These are phyloP conservation scores for Blastomyces emzantsi DNA, from an alignment of 2,329 filamentous ascomycete genomes.

Conservation along the genomic window DNA sequence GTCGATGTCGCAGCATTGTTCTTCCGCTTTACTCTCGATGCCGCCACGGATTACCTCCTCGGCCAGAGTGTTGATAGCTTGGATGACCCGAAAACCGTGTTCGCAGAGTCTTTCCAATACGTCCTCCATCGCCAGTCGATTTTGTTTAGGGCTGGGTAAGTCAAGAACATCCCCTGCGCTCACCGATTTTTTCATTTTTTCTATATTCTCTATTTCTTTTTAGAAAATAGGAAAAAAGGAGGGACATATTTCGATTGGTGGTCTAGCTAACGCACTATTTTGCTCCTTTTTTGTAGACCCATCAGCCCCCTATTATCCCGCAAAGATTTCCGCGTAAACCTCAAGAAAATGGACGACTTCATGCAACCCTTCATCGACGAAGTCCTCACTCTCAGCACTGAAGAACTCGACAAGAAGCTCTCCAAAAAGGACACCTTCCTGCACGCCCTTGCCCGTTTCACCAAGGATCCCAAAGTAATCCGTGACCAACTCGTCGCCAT, in stretches of 20 bases:
- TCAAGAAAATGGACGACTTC: slow-evolving; percentile 65
- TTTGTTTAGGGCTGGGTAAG: slow-evolving; percentile 53
- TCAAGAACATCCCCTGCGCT: slow-evolving; percentile 1
- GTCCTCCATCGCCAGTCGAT: slow-evolving; percentile 67
- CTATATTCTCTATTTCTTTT: too few species aligned
- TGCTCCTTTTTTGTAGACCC: slow-evolving; percentile 38
- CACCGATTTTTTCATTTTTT: too few species aligned
- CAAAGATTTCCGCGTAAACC: slow-evolving; percentile 51
- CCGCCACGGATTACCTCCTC: slow-evolving; percentile 76
- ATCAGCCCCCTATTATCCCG: slow-evolving; percentile 56
- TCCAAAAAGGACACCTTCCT: slow-evolving; percentile 75
- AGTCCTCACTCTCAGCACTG: slow-evolving; percentile 57
- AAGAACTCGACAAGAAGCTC: slow-evolving; percentile 61
- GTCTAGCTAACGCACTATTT: not conserved
- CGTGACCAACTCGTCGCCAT: slow-evolving; percentile 79
- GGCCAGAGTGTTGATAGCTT: slow-evolving; percentile 61
- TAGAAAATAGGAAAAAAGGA: too few species aligned
- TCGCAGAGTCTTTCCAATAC: slow-evolving; percentile 73
- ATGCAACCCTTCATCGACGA: slow-evolving; percentile 69
- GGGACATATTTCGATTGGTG: not conserved
- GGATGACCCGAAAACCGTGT: slow-evolving; percentile 55
- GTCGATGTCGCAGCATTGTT: slow-evolving; percentile 70
- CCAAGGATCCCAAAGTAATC: slow-evolving; percentile 54
- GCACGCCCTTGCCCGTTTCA: slow-evolving; percentile 73
- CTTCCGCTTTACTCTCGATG: slow-evolving; percentile 75